phyloP scores from a whole-genome alignment of 1,284 basidiomycete species.

The Pyrrhoderma lamaoense region DNA sequence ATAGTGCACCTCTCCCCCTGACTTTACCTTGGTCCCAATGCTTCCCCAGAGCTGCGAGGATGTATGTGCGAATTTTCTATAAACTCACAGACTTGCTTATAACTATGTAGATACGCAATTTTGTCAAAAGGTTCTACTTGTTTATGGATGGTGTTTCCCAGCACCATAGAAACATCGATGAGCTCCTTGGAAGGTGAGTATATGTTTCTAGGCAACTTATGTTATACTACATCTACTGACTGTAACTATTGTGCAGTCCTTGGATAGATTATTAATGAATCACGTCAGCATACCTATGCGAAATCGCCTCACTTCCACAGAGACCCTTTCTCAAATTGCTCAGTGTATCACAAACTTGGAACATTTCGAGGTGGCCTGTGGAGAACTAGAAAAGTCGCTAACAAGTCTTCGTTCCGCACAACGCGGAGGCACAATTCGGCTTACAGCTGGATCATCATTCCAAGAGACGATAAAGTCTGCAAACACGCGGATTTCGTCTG shows the following conservation, averaged over 20 bases:
- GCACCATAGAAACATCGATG: slow-evolving; percentile 88
- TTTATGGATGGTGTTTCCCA: slow-evolving; percentile 94
- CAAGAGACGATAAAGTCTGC: slow-evolving; percentile 63
- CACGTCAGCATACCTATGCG: slow-evolving; percentile 79
- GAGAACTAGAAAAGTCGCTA: slow-evolving; percentile 82
- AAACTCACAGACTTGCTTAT: background rate
- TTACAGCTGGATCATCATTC: slow-evolving; percentile 66
- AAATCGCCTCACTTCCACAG: slow-evolving; percentile 61
- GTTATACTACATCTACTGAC: background rate
- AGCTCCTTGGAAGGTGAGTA: slow-evolving; percentile 73
- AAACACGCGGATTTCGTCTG: slow-evolving; percentile 69
- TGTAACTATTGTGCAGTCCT: slow-evolving; percentile 45
- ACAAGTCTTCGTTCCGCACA: slow-evolving; percentile 79
- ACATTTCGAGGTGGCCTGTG: slow-evolving; percentile 83
- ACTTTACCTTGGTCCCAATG: slow-evolving; percentile 92
- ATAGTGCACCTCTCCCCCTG: slow-evolving; percentile 65
- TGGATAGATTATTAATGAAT: slow-evolving; percentile 79
- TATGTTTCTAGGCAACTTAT: background rate
- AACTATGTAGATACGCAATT: slow-evolving; percentile 66
- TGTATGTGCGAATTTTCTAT: slow-evolving; percentile 34
- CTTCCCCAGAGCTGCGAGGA: slow-evolving; percentile 95
- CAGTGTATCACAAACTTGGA: slow-evolving; percentile 94
- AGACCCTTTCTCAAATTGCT: slow-evolving; percentile 88
- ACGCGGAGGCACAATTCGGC: slow-evolving; percentile 71
- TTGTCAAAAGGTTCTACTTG: slow-evolving; percentile 94